Percentiles rank a stretch among this genome's conserved stretches.
Evolutionary conservation across 495 filamentous ascomycete species (phyloP).

Genomic region (Mytilinidion resinicola): DNA sequence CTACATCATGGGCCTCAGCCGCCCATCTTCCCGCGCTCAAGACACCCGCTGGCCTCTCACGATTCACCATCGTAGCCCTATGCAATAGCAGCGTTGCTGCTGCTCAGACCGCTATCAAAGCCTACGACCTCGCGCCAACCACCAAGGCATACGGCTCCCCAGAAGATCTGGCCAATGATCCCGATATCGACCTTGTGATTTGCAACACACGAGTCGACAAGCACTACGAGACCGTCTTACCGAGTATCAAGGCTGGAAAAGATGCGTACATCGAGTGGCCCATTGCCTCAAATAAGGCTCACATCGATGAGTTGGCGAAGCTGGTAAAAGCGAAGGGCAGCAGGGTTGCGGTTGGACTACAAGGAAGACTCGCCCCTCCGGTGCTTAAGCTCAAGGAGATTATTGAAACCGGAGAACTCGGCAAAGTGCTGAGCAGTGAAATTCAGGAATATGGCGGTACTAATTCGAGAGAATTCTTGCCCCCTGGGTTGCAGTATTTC

Average conservation of each 20-base stretch:
- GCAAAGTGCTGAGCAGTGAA: slow-evolving; percentile 13
- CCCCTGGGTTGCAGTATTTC: slow-evolving; percentile 13
- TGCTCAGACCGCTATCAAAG: slow-evolving; percentile 12
- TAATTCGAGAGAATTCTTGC: not conserved
- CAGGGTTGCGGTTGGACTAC: slow-evolving; percentile 10
- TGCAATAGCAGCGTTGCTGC: slow-evolving; percentile 13
- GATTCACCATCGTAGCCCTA: slow-evolving; percentile 16
- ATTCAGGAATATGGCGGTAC: slow-evolving; percentile 3
- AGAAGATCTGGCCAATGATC: slow-evolving; percentile 17
- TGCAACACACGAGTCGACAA: slow-evolving; percentile 8
- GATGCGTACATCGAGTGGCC: slow-evolving; percentile 24
- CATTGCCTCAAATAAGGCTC: slow-evolving; percentile 1
- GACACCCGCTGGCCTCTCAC: not conserved
- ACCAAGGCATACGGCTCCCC: slow-evolving; percentile 24
- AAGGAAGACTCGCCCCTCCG: slow-evolving; percentile 3
- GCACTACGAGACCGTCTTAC: slow-evolving; percentile 14
- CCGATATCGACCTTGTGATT: slow-evolving; percentile 25
- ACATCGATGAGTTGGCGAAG: slow-evolving; percentile 3
- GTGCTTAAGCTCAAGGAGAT: slow-evolving; percentile 9
- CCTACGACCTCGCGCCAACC: slow-evolving; percentile 5
- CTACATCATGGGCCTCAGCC: slow-evolving; percentile 14
- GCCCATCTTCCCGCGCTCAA: slow-evolving; percentile 24
- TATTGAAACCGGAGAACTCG: slow-evolving; percentile 8
- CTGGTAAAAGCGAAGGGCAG: not conserved
- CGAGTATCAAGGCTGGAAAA: slow-evolving; percentile 17